Percentiles rank a stretch among this genome's conserved stretches.
phyloP scores from a whole-genome alignment of 345 rosid genomes.

The Mercurialis annua region DNA sequence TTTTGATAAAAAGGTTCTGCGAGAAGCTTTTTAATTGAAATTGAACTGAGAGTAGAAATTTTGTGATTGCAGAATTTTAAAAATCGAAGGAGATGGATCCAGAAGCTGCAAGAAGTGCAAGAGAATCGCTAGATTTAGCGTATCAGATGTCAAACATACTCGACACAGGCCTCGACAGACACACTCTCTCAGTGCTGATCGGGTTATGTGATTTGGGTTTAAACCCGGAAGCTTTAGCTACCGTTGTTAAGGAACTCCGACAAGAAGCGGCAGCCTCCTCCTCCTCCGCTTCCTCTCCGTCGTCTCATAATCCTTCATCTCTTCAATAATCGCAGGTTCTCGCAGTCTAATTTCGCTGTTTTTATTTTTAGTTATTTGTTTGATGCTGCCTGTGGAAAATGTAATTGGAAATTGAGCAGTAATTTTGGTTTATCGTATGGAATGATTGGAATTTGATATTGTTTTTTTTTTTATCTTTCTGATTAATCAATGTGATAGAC shows the following conservation, averaged over 20 bases:
- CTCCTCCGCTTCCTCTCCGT: neutral
- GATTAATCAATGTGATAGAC: too few species aligned
- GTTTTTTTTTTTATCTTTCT: too few species aligned
- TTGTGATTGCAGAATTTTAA: too few species aligned
- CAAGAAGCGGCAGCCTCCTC: neutral
- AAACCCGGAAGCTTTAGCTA: neutral
- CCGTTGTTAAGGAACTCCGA: neutral
- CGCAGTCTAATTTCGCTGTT: too few species aligned
- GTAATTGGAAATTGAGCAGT: too few species aligned
- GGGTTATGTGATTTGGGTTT: neutral
- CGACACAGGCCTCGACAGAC: neutral
- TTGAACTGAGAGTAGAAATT: too few species aligned
- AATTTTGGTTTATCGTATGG: too few species aligned
- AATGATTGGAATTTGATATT: too few species aligned
- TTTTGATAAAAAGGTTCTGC: neutral
- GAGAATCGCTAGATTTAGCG: constrained; percentile 1
- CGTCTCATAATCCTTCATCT: neutral
- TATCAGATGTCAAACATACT: constrained; percentile 2
- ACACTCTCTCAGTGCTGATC: neutral
- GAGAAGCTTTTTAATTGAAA: neutral
- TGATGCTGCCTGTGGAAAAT: too few species aligned
- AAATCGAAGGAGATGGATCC: neutral
- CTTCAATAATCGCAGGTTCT: neutral
- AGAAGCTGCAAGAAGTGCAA: constrained; percentile 2
- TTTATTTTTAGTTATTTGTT: too few species aligned